phyloP scores from a whole-genome alignment of 495 filamentous ascomycete species.

The Aspergillus sparsus region DNA sequence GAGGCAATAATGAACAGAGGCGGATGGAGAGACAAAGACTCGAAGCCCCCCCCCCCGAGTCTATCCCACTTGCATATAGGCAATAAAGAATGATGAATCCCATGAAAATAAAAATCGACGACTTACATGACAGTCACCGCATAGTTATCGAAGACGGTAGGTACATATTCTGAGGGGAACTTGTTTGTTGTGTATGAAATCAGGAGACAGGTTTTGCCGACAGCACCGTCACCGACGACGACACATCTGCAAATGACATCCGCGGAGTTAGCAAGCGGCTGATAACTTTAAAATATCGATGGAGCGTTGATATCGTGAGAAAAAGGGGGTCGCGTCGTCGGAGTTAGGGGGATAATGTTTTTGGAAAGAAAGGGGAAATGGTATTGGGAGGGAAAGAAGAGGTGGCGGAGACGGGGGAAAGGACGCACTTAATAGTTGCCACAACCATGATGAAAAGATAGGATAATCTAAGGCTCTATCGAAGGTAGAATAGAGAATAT shows the following conservation, averaged over 20 bases:
- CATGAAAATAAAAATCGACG: not conserved
- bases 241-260: slow-evolving; percentile 69
- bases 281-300: slow-evolving; percentile 14
- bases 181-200: slow-evolving; percentile 99
- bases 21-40: too few species aligned
- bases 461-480: slow-evolving; percentile 13
- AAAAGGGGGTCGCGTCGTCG: slow-evolving; percentile 18
- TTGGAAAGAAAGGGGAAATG: slow-evolving; percentile 17
- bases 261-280: slow-evolving; percentile 30
- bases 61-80: too few species aligned
- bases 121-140: slow-evolving; percentile 98
- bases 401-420: slow-evolving; percentile 18
- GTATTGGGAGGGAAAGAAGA: slow-evolving; percentile 14
- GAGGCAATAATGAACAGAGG: too few species aligned
- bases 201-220: slow-evolving; percentile 97
- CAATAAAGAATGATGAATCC: not conserved
- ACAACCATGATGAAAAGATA: slow-evolving; percentile 38
- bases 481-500: slow-evolving; percentile 12
- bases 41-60: too few species aligned
- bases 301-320: slow-evolving; percentile 1
- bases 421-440: slow-evolving; percentile 42
- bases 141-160: slow-evolving; percentile 99
- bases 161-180: slow-evolving; percentile 99
- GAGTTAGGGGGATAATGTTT: slow-evolving; percentile 5
- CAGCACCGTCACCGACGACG: slow-evolving; percentile 97